Conservation (phyloP, 2,329 filamentous ascomycete species). For the Diaporthe sp. region DNA sequence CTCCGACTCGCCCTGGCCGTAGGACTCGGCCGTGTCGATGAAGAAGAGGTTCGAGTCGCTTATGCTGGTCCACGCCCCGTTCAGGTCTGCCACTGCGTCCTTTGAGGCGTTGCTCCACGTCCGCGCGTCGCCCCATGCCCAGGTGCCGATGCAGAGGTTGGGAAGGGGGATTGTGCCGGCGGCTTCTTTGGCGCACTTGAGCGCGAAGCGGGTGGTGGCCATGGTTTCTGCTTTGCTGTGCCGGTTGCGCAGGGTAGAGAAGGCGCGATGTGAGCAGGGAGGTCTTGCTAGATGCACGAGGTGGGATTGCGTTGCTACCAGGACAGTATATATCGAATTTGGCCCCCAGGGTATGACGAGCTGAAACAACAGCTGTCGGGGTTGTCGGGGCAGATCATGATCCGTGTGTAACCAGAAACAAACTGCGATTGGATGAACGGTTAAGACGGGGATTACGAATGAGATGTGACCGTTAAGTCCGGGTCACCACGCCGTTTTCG, state of each 20-base stretch:
- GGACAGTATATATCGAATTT: too few relatives aligned
- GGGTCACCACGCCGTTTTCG: neutral
- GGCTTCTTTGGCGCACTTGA: conserved; percentile 42
- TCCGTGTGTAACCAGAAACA: neutral
- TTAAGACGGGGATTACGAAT: neutral
- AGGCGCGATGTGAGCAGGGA: too few relatives aligned
- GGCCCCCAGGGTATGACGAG: neutral
- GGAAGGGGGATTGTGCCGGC: conserved; percentile 41
- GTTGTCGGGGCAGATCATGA: neutral
- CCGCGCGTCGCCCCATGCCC: conserved; percentile 82
- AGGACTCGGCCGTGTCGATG: conserved; percentile 59
- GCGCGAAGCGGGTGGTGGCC: conserved; percentile 40
- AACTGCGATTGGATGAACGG: conserved; percentile 4
- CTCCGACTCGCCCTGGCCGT: conserved; percentile 57
- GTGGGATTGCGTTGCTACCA: neutral
- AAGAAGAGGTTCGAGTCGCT: conserved; percentile 55
- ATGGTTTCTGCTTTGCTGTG: conserved; percentile 4
- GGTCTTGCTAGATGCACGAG: neutral
- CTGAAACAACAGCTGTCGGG: conserved; percentile 11
- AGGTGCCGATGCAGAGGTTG: conserved; percentile 81
- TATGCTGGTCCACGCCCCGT: conserved; percentile 55
- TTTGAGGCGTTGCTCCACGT: conserved; percentile 80
- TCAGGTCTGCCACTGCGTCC: conserved; percentile 80
- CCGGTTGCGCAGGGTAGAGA: neutral
- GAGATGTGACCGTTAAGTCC: neutral